Percentiles rank a stretch among this genome's conserved stretches.
phyloP scores from a whole-genome alignment of 23 red algal species.

The Gracilaria vermiculophylla region DNA sequence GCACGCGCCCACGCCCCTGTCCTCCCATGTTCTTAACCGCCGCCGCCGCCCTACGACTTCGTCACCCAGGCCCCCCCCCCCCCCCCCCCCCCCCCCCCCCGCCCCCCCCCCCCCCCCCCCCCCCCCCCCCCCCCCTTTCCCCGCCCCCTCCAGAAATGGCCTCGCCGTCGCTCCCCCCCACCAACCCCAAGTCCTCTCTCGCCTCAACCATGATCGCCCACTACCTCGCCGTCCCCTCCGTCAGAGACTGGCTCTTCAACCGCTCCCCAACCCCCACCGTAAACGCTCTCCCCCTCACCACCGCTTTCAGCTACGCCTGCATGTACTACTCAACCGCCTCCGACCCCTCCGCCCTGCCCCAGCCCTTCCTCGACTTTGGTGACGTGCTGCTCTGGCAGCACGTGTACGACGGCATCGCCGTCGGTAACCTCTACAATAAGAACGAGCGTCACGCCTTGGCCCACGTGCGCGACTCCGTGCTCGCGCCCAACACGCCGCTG shows the following conservation, averaged over 20 bases:
- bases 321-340: constrained; percentile 39
- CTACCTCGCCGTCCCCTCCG: constrained; percentile 40
- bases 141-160: too few species aligned
- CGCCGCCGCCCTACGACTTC: too few species aligned
- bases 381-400: constrained; percentile 56
- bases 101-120: constrained; percentile 6
- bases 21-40: too few species aligned
- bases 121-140: not conserved
- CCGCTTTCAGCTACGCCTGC: constrained; percentile 52
- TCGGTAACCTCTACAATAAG: constrained; percentile 52
- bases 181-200: not conserved
- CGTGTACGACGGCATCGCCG: constrained; percentile 54
- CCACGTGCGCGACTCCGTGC: constrained; percentile 19
- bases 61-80: not conserved
- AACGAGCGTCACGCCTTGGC: constrained; percentile 38
- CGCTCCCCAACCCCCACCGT: constrained; percentile 10
- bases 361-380: constrained; percentile 58
- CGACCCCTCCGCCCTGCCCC: constrained; percentile 26
- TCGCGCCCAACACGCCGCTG: not conserved
- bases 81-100: not conserved
- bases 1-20: not conserved
- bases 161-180: not conserved
- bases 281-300: not conserved
- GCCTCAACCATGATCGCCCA: not conserved
- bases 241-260: constrained; percentile 35